Evolutionary conservation across 73 alveolate species (phyloP).

Genomic region (Symbiodinium pilosum): DNA sequence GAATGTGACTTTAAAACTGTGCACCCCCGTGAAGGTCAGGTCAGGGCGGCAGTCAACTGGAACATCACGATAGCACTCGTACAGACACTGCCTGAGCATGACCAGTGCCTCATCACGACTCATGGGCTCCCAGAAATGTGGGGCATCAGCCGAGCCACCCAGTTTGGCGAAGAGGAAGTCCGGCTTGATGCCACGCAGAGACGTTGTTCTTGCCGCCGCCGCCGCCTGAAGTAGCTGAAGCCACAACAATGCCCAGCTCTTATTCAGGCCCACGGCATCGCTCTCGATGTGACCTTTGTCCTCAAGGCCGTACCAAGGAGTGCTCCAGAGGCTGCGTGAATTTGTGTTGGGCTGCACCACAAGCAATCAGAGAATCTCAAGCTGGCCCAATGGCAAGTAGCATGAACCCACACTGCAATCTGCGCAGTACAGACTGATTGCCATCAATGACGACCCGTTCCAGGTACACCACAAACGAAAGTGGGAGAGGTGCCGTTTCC

Average conservation of each 20-base stretch:
- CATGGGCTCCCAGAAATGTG: background rate
- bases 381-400: background rate
- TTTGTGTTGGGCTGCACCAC: background rate
- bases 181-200: background rate
- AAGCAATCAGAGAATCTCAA: background rate
- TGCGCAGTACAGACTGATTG: too few species aligned
- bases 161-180: background rate
- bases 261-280: background rate
- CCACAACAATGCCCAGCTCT: background rate
- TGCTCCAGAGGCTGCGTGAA: background rate
- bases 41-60: background rate
- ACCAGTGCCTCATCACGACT: background rate
- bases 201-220: background rate
- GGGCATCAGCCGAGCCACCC: background rate
- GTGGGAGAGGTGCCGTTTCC: background rate
- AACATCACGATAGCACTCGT: background rate
- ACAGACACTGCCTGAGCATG: background rate
- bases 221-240: background rate
- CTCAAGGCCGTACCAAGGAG: background rate
- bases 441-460: background rate
- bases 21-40: background rate
- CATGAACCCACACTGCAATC: background rate
- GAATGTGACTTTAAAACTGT: background rate
- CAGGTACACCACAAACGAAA: background rate
- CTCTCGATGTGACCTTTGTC: background rate